Percentiles rank a stretch among this genome's conserved stretches.
Conservation (phyloP, 2,329 filamentous ascomycete genomes). For the Nemania sp. region DNA sequence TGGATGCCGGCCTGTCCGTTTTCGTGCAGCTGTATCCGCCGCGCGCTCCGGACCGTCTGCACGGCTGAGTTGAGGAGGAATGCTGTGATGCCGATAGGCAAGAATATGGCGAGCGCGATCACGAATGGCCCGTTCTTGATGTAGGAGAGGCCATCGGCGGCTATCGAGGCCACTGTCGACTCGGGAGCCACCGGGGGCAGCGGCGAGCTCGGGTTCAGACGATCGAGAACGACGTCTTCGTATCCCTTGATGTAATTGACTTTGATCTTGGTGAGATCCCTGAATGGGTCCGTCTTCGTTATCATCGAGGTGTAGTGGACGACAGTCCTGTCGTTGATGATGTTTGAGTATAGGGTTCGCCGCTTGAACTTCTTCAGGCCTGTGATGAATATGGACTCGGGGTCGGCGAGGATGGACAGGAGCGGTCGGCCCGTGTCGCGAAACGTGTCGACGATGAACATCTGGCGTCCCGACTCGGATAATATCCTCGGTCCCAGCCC, state of each 20-base stretch:
- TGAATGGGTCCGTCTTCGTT: slow-evolving; percentile 76
- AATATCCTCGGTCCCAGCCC: slow-evolving; percentile 80
- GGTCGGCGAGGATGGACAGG: slow-evolving; percentile 79
- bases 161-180: slow-evolving; percentile 41
- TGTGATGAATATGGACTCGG: slow-evolving; percentile 81
- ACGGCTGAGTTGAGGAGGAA: slow-evolving; percentile 78
- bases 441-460: slow-evolving; percentile 87
- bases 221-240: slow-evolving; percentile 75
- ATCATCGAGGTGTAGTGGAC: slow-evolving; percentile 84
- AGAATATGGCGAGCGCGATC: slow-evolving; percentile 67
- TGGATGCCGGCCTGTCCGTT: slow-evolving; percentile 69
- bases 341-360: slow-evolving; percentile 81
- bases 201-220: slow-evolving; percentile 60
- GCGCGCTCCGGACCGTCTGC: slow-evolving; percentile 75
- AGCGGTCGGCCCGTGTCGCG: slow-evolving; percentile 81
- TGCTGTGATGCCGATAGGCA: slow-evolving; percentile 72
- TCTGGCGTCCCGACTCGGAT: slow-evolving; percentile 81
- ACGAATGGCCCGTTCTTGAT: slow-evolving; percentile 65
- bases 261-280: slow-evolving; percentile 67
- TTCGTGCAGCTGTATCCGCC: slow-evolving; percentile 78
- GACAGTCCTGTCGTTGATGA: slow-evolving; percentile 82
- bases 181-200: slow-evolving; percentile 42
- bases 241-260: slow-evolving; percentile 77
- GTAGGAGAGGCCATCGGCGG: slow-evolving; percentile 41
- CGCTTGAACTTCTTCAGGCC: slow-evolving; percentile 77